Conservation (phyloP, 2,329 filamentous ascomycete species). For the Emmonsiellopsis sp. region DNA sequence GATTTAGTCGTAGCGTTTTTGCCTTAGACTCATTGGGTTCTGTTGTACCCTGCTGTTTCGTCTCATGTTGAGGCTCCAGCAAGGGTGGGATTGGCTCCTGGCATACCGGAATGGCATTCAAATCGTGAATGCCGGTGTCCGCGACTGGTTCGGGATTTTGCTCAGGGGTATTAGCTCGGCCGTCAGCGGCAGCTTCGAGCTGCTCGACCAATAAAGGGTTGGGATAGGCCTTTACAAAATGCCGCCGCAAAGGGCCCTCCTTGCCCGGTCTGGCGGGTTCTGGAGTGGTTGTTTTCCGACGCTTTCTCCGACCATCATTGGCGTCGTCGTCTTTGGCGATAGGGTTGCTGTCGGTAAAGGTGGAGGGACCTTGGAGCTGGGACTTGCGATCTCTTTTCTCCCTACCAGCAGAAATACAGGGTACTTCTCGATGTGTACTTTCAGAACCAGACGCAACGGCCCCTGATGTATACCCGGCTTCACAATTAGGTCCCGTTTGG, state of each 20-base stretch:
- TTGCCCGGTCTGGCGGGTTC: slow-evolving; percentile 9
- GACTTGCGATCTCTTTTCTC: background rate
- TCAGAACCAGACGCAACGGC: background rate
- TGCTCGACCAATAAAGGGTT: background rate
- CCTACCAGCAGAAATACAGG: background rate
- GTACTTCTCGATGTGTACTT: background rate
- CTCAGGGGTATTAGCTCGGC: background rate
- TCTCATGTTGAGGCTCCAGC: background rate
- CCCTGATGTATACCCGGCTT: background rate
- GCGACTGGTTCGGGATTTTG: background rate
- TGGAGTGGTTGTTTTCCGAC: slow-evolving; percentile 18
- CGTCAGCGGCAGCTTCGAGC: background rate
- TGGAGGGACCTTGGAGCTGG: background rate
- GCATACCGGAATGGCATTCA: background rate
- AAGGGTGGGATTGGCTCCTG: background rate
- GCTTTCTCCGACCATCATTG: slow-evolving; percentile 26
- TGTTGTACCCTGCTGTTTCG: background rate
- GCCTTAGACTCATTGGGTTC: background rate
- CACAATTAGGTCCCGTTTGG: background rate
- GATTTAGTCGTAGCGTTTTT: slow-evolving; percentile 39
- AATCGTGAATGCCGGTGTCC: background rate
- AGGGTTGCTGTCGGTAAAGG: background rate
- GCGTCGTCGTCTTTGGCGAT: slow-evolving; percentile 20
- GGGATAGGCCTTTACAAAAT: background rate
- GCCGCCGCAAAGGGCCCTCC: slow-evolving; percentile 10